Percentiles rank a stretch among this genome's conserved stretches.
These are phyloP conservation scores for Mitragyna speciosa DNA, from an alignment of 257 asterid genomes.

Conservation along the genomic window DNA sequence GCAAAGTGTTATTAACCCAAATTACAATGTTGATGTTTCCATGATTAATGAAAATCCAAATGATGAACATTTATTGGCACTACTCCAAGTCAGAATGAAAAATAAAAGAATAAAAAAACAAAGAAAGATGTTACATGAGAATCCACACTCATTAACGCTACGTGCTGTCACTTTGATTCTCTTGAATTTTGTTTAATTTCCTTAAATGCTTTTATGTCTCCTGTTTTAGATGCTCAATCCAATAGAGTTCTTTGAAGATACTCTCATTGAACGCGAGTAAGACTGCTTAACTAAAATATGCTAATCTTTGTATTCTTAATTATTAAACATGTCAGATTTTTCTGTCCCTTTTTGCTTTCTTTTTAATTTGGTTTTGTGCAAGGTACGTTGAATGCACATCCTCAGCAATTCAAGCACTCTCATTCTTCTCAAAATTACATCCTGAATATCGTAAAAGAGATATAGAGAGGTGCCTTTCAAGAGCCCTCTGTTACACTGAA, in stretches of 20 bases:
- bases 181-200: not conserved
- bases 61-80: too few relatives aligned
- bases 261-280: slow-evolving; percentile 52
- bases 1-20: too few relatives aligned
- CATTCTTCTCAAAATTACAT: slow-evolving; percentile 35
- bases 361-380: not conserved
- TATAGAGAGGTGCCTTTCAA: slow-evolving; percentile 37
- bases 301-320: not conserved
- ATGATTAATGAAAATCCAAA: too few relatives aligned
- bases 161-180: too few relatives aligned
- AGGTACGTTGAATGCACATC: slow-evolving; percentile 62
- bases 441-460: slow-evolving; percentile 34
- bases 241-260: slow-evolving; percentile 43
- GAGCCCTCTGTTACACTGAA: slow-evolving; percentile 36
- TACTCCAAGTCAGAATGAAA: too few relatives aligned
- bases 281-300: not conserved
- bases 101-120: too few relatives aligned
- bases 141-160: too few relatives aligned
- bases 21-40: too few relatives aligned
- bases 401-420: slow-evolving; percentile 44
- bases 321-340: not conserved
- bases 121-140: too few relatives aligned
- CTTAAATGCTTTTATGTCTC: not conserved
- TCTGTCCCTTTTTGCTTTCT: too few relatives aligned
- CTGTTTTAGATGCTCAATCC: slow-evolving; percentile 47